phyloP scores from a whole-genome alignment of 164 flowering plant genomes.

The grape (Vitis vinifera) region ASM3070453v1 NC_081810.1:5815501-5816000 shows the following conservation, averaged over 20 bases:
- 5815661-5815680: too few species aligned
- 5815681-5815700: too few species aligned
- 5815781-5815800: not conserved
- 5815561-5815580: too few species aligned
- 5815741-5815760: not conserved
- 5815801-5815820: not conserved
- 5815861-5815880: conserved; percentile 8
- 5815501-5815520: too few species aligned
- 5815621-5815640: too few species aligned
- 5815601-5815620: too few species aligned
- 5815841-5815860: not conserved
- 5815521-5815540: too few species aligned
- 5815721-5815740: not conserved
- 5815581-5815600: too few species aligned
- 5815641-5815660: too few species aligned
- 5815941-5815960: conserved; percentile 22
- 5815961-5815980: conserved; percentile 25
- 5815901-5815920: conserved; percentile 3
- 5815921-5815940: conserved; percentile 26
- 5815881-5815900: conserved; percentile 9
- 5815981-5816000: conserved; percentile 21
- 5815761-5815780: not conserved
- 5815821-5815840: not conserved
- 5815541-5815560: too few species aligned
- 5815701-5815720: too few species aligned